A percentile compares a stretch with the other conserved stretches of the same genome.
Conservation (phyloP, 1,284 basidiomycete genomes). For the Ustilago hordei region DNA sequence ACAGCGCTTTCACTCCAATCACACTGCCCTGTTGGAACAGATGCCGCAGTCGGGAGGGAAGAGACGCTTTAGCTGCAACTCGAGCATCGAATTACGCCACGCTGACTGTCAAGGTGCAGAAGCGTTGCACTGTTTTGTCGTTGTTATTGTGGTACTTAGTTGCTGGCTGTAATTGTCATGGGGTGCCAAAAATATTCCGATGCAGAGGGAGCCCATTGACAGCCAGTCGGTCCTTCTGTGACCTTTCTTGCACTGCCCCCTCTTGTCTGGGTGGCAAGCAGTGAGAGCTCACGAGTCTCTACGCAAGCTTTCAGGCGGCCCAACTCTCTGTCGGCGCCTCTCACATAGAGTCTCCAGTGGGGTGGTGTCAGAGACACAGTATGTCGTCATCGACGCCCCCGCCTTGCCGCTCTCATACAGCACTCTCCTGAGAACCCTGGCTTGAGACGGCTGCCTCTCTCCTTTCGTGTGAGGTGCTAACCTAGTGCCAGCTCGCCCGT, state of each 20-base stretch:
- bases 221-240: not conserved
- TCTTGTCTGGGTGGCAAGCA: not conserved
- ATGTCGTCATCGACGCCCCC: slow-evolving; percentile 2
- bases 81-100: slow-evolving; percentile 7
- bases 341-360: not conserved
- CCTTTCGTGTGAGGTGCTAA: not conserved
- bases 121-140: not conserved
- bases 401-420: not conserved
- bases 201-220: slow-evolving; percentile 12
- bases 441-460: not conserved
- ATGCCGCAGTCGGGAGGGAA: not conserved
- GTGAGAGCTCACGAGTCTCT: not conserved
- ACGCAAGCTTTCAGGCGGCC: not conserved
- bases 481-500: not conserved
- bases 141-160: not conserved
- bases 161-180: not conserved
- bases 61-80: slow-evolving; percentile 3
- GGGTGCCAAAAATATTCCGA: slow-evolving; percentile 14
- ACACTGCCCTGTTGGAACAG: not conserved
- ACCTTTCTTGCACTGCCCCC: not conserved
- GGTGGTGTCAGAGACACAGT: not conserved
- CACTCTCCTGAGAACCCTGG: not conserved
- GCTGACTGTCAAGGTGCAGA: slow-evolving; percentile 7
- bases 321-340: not conserved
- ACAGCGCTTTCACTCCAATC: not conserved